These are phyloP conservation scores for Hypoxylon sp. DNA, from an alignment of 2,329 filamentous ascomycete genomes.

Conservation along the genomic window DNA sequence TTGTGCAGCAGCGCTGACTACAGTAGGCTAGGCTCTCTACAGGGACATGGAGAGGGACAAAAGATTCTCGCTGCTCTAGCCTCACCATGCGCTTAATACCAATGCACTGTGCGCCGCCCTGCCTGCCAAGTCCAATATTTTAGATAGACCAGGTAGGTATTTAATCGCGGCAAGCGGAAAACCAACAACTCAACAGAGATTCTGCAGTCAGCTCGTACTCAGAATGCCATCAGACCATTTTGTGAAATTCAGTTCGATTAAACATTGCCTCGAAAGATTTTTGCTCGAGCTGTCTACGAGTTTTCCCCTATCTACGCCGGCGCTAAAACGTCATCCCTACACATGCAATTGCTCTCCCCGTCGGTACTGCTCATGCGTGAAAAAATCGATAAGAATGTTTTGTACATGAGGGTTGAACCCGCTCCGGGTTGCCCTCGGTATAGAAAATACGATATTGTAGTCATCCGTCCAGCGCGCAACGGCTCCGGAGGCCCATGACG, in stretches of 20 bases:
- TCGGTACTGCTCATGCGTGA: conserved; percentile 36
- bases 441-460: conserved; percentile 22
- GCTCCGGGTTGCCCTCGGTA: conserved; percentile 19
- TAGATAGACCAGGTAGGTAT: not conserved
- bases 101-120: conserved; percentile 23
- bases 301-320: conserved; percentile 45
- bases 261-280: conserved; percentile 47
- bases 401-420: conserved; percentile 37
- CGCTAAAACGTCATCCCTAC: conserved; percentile 43
- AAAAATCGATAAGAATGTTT: conserved; percentile 33
- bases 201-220: conserved; percentile 12
- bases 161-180: conserved; percentile 5
- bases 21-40: conserved; percentile 9
- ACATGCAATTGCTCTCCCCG: conserved; percentile 33
- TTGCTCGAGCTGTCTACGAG: conserved; percentile 44
- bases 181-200: conserved; percentile 19
- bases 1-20: conserved; percentile 36
- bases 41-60: not conserved
- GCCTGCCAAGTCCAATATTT: conserved; percentile 1
- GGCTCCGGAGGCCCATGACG: conserved; percentile 13
- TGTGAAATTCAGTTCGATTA: conserved; percentile 42
- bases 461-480: conserved; percentile 29
- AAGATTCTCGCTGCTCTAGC: not conserved
- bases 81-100: not conserved
- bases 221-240: conserved; percentile 14